Percentiles rank a stretch among this genome's conserved stretches.
Evolutionary conservation across 306 rosid species (phyloP).

Genomic region (Fragaria nilgerrensis): DNA sequence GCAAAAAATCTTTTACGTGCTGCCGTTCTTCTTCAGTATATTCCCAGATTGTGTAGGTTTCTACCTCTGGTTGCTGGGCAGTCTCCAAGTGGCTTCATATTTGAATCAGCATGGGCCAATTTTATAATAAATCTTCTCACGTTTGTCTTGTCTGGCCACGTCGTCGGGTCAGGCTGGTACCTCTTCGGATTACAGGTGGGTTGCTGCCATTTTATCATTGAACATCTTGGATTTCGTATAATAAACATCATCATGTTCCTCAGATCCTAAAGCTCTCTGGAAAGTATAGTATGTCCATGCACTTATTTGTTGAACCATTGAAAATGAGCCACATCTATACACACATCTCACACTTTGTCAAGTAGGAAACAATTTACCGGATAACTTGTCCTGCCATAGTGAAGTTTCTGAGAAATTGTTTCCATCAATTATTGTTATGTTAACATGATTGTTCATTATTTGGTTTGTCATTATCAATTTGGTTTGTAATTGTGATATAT

Average conservation of each 20-base stretch:
- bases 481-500: neutral
- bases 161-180: slow-evolving; percentile 84
- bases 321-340: neutral
- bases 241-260: neutral
- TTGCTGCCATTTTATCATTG: neutral
- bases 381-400: neutral
- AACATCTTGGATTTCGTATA: neutral
- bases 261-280: neutral
- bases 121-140: slow-evolving; percentile 73
- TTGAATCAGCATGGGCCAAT: slow-evolving; percentile 80
- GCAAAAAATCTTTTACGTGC: slow-evolving; percentile 68
- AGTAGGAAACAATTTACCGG: no score
- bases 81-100: slow-evolving; percentile 68
- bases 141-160: slow-evolving; percentile 62
- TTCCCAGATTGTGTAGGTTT: slow-evolving; percentile 69
- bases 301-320: neutral
- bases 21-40: slow-evolving; percentile 61
- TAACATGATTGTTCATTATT: neutral
- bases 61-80: slow-evolving; percentile 64
- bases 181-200: slow-evolving; percentile 80
- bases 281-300: neutral
- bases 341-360: no score
- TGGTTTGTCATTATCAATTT: neutral
- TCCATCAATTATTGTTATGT: neutral
- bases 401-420: neutral